These are phyloP conservation scores for Leishmania braziliensis DNA, from an alignment of 208 protist genomes.

Conservation along the genomic window DNA sequence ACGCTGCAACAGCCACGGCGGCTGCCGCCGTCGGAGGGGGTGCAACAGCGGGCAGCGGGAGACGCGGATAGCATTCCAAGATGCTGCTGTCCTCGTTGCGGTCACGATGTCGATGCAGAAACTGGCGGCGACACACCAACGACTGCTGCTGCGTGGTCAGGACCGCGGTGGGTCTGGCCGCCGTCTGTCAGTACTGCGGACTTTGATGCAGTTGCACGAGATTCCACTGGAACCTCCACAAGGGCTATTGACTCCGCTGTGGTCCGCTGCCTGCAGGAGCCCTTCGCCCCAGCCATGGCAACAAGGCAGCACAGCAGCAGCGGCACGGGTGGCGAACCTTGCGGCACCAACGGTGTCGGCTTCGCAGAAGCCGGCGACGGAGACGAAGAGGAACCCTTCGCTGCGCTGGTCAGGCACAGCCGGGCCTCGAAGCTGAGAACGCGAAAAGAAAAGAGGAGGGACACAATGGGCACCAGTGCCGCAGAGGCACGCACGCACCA, in stretches of 20 bases:
- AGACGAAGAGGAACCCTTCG: constrained; percentile 31
- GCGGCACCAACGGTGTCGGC: constrained; percentile 38
- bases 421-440: constrained; percentile 11
- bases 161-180: constrained; percentile 6
- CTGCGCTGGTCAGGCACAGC: constrained; percentile 26
- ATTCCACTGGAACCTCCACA: neutral
- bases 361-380: constrained; percentile 14
- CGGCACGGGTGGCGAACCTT: constrained; percentile 5
- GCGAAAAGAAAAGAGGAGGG: neutral
- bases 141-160: neutral
- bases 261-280: neutral
- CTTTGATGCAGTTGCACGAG: neutral
- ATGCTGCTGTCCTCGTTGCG: constrained; percentile 22
- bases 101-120: neutral
- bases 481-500: neutral
- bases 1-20: constrained; percentile 1
- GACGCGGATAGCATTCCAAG: neutral
- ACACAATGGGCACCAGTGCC: neutral
- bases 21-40: neutral
- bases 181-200: neutral
- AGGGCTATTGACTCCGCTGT: no score
- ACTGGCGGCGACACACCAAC: neutral
- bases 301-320: neutral
- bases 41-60: neutral
- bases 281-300: neutral